These are phyloP conservation scores for Solanum pinnatisectum DNA, from an alignment of 257 asterid species.

Conservation along the genomic window DNA sequence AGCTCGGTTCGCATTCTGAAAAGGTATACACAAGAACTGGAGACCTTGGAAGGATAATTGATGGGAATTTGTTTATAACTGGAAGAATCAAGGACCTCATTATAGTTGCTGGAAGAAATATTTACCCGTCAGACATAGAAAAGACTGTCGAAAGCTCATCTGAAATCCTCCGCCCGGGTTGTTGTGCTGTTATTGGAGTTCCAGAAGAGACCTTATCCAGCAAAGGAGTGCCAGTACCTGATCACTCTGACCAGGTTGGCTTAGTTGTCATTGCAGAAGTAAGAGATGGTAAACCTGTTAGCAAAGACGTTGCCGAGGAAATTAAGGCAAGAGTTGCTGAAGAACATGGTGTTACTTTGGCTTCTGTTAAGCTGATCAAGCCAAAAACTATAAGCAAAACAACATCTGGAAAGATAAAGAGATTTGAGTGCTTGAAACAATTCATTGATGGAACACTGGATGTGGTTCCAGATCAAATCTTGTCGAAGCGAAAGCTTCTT, in stretches of 20 bases:
- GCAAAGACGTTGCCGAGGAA: slow-evolving; percentile 38
- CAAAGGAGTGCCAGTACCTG: slow-evolving; percentile 50
- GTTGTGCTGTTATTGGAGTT: slow-evolving; percentile 80
- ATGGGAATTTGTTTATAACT: slow-evolving; percentile 56
- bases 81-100: slow-evolving; percentile 87
- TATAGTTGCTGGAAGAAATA: slow-evolving; percentile 77
- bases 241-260: slow-evolving; percentile 60
- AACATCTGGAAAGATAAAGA: slow-evolving; percentile 70
- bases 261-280: slow-evolving; percentile 78
- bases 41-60: slow-evolving; percentile 57
- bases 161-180: slow-evolving; percentile 67
- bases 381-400: slow-evolving; percentile 78
- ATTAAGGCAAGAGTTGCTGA: slow-evolving; percentile 52
- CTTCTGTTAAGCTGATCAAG: slow-evolving; percentile 53
- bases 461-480: slow-evolving; percentile 40
- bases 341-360: slow-evolving; percentile 69
- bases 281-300: slow-evolving; percentile 48
- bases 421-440: slow-evolving; percentile 75
- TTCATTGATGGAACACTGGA: slow-evolving; percentile 55
- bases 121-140: slow-evolving; percentile 71
- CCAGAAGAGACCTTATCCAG: slow-evolving; percentile 59
- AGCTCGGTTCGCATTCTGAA: slow-evolving; percentile 19
- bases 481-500: slow-evolving; percentile 28
- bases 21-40: slow-evolving; percentile 60
- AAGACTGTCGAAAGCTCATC: slow-evolving; percentile 77